A percentile compares a stretch with the other conserved stretches of the same genome.
Evolutionary conservation across 257 asterid genomes (phyloP).

Genomic region (Solanum sitiens): DNA sequence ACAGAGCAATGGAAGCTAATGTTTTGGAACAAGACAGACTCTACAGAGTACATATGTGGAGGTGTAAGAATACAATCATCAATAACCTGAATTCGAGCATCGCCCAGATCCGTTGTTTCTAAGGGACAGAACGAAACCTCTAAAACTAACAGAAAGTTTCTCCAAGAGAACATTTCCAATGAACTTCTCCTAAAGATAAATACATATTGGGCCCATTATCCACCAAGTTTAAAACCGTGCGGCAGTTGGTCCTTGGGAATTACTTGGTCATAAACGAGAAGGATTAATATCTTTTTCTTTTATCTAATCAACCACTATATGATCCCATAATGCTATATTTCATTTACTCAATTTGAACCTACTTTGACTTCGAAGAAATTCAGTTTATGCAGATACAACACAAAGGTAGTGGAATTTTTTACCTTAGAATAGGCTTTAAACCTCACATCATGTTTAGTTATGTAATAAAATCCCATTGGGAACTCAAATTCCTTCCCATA

Average conservation of each 20-base stretch:
- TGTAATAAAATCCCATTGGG: not conserved
- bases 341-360: not conserved
- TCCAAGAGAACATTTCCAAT: not conserved
- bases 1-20: not conserved
- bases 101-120: not conserved
- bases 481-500: not conserved
- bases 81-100: not conserved
- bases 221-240: not conserved
- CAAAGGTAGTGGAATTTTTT: not conserved
- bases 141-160: not conserved
- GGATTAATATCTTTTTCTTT: not conserved
- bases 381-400: not conserved
- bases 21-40: not conserved
- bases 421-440: not conserved
- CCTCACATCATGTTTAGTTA: not conserved
- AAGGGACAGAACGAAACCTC: not conserved
- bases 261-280: not conserved
- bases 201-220: not conserved
- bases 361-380: not conserved
- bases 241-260: not conserved
- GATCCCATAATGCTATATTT: not conserved
- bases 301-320: not conserved
- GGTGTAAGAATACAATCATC: not conserved
- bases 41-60: not conserved
- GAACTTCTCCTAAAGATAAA: not conserved